Conservation (phyloP, 2,329 filamentous ascomycete species). For the Cadophora gregata region DNA sequence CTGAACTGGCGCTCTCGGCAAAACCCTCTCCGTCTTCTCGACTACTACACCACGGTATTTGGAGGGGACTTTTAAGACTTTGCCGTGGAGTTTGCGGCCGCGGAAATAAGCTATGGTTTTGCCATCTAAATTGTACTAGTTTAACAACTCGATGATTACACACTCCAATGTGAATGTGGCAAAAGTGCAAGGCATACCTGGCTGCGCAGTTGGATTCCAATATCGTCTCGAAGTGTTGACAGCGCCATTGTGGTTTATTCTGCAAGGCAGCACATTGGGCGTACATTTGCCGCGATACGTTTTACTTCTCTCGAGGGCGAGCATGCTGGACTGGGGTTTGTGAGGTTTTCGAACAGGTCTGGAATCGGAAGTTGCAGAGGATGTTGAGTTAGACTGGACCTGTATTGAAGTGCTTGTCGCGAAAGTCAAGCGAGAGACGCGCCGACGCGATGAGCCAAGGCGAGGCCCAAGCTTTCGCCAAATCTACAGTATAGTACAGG, state of each 20-base stretch:
- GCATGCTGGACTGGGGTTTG: constrained; percentile 29
- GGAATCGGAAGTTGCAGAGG: not conserved
- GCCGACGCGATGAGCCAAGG: constrained; percentile 12
- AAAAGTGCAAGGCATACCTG: constrained; percentile 45
- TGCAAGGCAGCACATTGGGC: constrained; percentile 79
- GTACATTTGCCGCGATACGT: constrained; percentile 39
- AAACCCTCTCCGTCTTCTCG: constrained; percentile 51
- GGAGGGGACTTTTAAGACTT: constrained; percentile 68
- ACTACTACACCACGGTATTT: constrained; percentile 72
- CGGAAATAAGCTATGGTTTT: constrained; percentile 71
- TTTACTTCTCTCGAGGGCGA: constrained; percentile 40
- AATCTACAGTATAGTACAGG: not conserved
- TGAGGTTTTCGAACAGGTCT: too few relatives aligned
- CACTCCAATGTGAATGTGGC: not conserved
- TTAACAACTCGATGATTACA: not conserved
- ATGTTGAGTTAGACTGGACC: not conserved
- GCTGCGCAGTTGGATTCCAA: constrained; percentile 66
- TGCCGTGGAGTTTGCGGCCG: constrained; percentile 79
- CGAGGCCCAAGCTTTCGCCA: constrained; percentile 17
- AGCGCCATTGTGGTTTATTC: constrained; percentile 78
- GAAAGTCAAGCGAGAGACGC: not conserved
- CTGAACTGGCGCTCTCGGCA: constrained; percentile 34
- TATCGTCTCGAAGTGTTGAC: constrained; percentile 68
- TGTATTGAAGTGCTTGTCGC: constrained; percentile 2
- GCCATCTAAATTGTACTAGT: constrained; percentile 50